Evolutionary conservation across 768 basidiomycete genomes (phyloP), one percentile per base, ranked within the genome.

Genomic region (Lyophyllum shimeji): DNA sequence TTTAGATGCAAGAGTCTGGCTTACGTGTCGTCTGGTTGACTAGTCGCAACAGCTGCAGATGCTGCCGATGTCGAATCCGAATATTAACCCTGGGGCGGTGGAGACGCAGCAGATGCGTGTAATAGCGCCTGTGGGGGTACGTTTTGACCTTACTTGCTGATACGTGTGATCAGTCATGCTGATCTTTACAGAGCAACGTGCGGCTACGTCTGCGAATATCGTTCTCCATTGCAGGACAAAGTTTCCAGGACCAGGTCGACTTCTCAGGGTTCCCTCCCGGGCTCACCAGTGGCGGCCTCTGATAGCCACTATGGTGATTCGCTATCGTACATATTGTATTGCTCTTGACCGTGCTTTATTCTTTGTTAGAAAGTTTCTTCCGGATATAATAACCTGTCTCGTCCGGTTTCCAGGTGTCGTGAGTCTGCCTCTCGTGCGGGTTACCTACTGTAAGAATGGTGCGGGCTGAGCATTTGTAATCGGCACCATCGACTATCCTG

Each of bases 51-150:
- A 97, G 69, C 71, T 99, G 53, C 95, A 98, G 70, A 99, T 99
- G 96, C 79, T 94, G 55, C 93, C 96, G 6, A 98, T 98, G 90
- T 94, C 94, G 5, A 94, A 87, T 69, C 78, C 87, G 11, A 87
- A 83, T 50, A 80, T 99, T 42, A 74, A 72, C 31, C 87, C 92
- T 0, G 93, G 94, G 1, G 74, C 84, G 8, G 82, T 84, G 15
- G 96, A 98, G 70, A 96, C 95, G 9, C 97, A 98, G 68, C 93
- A 96, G 68, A 89, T 99, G 90, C 83, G 94, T 9, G 85, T 99
- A 37, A 78, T 91, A 25, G 93, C 94, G 11, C 94, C 93, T 2
- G 79, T 81, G 7, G 95, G 95, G 33, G 95, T 95, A 65, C 71
- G 92, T 82, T 15, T 21, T 37, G 46, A 39, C 51, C 23, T 31